A percentile compares a stretch with the other conserved stretches of the same genome.
Evolutionary conservation across 2,329 filamentous ascomycete species (phyloP).

Genomic region (Neofusicoccum parvum): DNA sequence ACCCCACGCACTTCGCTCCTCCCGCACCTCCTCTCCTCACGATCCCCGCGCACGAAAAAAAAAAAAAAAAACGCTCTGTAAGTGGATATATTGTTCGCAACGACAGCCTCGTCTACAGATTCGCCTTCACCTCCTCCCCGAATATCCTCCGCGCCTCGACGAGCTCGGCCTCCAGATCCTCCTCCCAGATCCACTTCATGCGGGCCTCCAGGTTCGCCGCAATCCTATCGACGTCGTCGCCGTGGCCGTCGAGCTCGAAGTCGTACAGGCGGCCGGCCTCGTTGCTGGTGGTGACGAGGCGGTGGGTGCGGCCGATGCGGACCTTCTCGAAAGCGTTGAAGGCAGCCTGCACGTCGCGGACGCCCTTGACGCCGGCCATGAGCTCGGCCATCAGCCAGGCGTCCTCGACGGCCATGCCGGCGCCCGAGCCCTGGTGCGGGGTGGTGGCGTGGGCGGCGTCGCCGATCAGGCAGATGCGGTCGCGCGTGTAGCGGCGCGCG

Average conservation of each 20-base stretch:
- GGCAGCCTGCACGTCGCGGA: conserved; percentile 31
- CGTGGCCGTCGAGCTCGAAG: conserved; percentile 33
- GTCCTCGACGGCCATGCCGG: conserved; percentile 60
- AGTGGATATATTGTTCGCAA: too few relatives aligned
- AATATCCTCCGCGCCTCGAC: background rate
- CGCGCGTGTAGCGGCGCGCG: conserved; percentile 42
- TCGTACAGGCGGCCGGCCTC: conserved; percentile 45
- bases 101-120: background rate
- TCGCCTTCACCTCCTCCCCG: background rate
- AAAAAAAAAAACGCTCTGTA: background rate
- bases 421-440: conserved; percentile 59
- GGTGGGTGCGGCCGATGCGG: conserved; percentile 48
- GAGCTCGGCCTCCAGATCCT: conserved; percentile 38
- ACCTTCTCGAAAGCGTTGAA: conserved; percentile 41
- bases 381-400: conserved; percentile 46
- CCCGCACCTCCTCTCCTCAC: too few relatives aligned
- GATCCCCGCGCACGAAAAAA: background rate
- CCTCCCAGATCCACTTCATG: conserved; percentile 46
- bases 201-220: conserved; percentile 32
- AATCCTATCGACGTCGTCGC: conserved; percentile 39
- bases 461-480: conserved; percentile 50
- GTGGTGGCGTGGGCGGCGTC: conserved; percentile 61
- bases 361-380: conserved; percentile 26
- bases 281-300: conserved; percentile 42
- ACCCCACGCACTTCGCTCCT: background rate